Evolutionary conservation across 1,284 basidiomycete species (phyloP), one percentile per base, ranked within the genome.

Genomic region (Polyporus tsugae): DNA sequence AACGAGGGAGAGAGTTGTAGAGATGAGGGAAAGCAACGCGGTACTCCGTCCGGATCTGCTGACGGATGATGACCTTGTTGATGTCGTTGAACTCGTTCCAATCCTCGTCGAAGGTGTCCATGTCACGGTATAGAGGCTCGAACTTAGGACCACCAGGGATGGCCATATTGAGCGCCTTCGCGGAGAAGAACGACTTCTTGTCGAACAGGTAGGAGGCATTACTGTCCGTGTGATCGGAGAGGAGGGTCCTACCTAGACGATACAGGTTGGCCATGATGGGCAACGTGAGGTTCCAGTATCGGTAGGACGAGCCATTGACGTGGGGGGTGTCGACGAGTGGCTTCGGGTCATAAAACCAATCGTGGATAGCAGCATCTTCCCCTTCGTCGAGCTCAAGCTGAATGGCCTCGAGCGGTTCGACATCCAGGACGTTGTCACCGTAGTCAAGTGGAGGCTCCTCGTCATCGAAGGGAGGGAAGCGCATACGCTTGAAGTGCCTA

Each of bases 21-120:
- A 99, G 87, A 78, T 99, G 98, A 33, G 98, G 98, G 87, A 99
- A 99, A 0, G 97, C 97, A 65, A 99, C 97, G 80, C 97, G 98
- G 87, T 99, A 99, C 83, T 99, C 98, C 3, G 98, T 99, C 63
- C 98, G 90, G 72, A 99, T 98, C 80, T 98, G 96, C 78, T 99
- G 97, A 39, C 98, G 96, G 74, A 99, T 99, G 81, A 99, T 98
- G 78, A 99, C 95, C 82, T 99, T 99, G 85, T 98, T 97, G 82
- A 99, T 98, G 79, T 99, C 98, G 80, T 99, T 99, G 78, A 99
- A 99, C 82, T 99, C 97, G 82, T 99, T 99, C 96, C 98, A 99
- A 79, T 99, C 98, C 80, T 99, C 97, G 78, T 99, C 98, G 76
- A 96, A 98, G 11, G 93, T 88, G 77, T 99, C 98, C 89, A 96